Conservation (phyloP, 2,329 filamentous ascomycete genomes). For the Aspergillus tamarii region DNA sequence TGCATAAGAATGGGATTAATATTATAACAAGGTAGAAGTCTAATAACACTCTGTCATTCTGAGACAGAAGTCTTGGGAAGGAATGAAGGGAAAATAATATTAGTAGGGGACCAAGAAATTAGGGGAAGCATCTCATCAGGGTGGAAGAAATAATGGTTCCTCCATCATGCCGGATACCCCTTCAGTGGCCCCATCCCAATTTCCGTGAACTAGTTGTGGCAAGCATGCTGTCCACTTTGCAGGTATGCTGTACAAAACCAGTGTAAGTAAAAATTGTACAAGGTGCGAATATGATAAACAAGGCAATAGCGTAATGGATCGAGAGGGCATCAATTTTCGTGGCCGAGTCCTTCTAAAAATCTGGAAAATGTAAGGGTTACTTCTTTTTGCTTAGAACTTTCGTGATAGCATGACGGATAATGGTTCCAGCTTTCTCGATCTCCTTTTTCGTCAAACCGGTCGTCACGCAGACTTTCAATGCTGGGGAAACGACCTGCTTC, state of each 20-base stretch:
- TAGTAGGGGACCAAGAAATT: not conserved
- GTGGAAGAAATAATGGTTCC: not conserved
- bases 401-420: conserved; percentile 88
- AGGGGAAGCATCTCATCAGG: not conserved
- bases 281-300: conserved; percentile 9
- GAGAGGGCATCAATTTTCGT: conserved; percentile 25
- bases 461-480: conserved; percentile 89
- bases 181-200: conserved; percentile 1
- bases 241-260: conserved; percentile 20
- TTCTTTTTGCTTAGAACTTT: conserved; percentile 74
- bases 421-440: conserved; percentile 87
- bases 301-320: conserved; percentile 4
- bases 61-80: not conserved
- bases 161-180: not conserved
- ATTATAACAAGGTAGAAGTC: conserved; percentile 11
- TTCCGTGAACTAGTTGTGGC: not conserved
- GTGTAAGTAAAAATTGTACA: conserved; percentile 12
- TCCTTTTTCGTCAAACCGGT: conserved; percentile 89
- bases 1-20: conserved; percentile 7
- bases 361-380: conserved; percentile 31
- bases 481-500: conserved; percentile 73
- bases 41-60: conserved; percentile 7
- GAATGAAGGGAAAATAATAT: not conserved
- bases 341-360: conserved; percentile 14
- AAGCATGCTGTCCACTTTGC: not conserved